phyloP scores from a whole-genome alignment of 495 filamentous ascomycete genomes.

The Hyaloscypha finlandica region DNA sequence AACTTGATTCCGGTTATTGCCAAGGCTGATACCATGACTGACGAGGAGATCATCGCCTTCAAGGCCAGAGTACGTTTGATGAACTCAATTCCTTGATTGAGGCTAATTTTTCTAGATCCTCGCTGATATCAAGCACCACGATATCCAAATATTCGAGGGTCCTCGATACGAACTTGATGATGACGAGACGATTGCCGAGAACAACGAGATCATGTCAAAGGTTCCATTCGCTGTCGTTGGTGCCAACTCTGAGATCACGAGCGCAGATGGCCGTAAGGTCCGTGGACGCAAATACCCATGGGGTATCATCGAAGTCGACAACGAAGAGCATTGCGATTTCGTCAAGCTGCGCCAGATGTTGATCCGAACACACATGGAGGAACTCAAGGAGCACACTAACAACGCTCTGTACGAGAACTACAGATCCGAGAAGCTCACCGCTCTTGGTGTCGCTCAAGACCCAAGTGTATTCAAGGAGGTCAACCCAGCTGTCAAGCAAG shows the following conservation, averaged over 20 bases:
- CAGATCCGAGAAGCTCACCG: constrained; percentile 96
- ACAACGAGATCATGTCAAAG: constrained; percentile 99
- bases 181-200: constrained; percentile 98
- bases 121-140: constrained; percentile 93
- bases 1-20: constrained; percentile 99
- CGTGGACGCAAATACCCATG: constrained; percentile 96
- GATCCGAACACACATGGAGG: constrained; percentile 99
- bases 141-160: constrained; percentile 98
- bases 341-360: constrained; percentile 99
- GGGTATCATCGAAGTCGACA: constrained; percentile 99
- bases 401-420: constrained; percentile 99
- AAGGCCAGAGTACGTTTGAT: constrained; percentile 81
- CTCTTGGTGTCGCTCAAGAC: constrained; percentile 98
- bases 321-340: constrained; percentile 99
- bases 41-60: constrained; percentile 91
- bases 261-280: constrained; percentile 90
- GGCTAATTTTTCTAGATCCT: constrained; percentile 67
- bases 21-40: constrained; percentile 96
- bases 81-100: not conserved
- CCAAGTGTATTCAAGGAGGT: constrained; percentile 99
- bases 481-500: constrained; percentile 99
- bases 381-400: constrained; percentile 99
- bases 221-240: constrained; percentile 98
- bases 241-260: constrained; percentile 89
- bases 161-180: constrained; percentile 98